Base-by-base conservation (phyloP, 495 filamentous ascomycete genomes). In the Podospora appendiculata region DNA sequence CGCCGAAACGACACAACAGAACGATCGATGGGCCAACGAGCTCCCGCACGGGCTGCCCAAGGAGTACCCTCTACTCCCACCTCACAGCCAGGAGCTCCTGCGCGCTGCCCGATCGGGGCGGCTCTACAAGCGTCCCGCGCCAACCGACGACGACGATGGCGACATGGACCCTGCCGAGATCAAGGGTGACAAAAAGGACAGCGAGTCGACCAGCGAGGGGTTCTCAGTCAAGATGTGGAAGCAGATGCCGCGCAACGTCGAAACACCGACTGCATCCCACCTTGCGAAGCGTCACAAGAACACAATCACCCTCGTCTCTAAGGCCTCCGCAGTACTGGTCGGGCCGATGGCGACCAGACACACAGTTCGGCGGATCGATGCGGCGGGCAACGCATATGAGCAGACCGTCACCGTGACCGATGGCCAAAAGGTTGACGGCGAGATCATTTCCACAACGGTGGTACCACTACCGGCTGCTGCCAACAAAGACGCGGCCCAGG, bases 221-320 rank as follows among this genome's bases (percentile, higher is more conserved):
- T 93, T 89, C 67, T 79, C 75, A 38, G 79, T 84, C 45, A 82
- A 79, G 67, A 81, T 84, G 56, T 98, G 91, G 90, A 81, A 85
- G 50, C 79, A 83, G 47, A 72, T 94, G 32, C 81, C 92, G 0
- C 82, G 86, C 40, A 85, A 88, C 64, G 64, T 85, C 33, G 92
- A 96, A 61, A 79, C 79, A 8, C 74, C 86, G 0, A 84, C 88
- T 41, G 70, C 83, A 3, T 89, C 95, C 41, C 93, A 89, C 58
- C 71, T 98, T 17, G 93, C 90, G 0, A 95, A 95, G 68, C 76
- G 90, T 45, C 81, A 90, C 55, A 89, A 88, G 59, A 88, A 87
- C n/a, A 67, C 72, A 12, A 59, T 78, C 38, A 72, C 73, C 13
- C 61, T 74, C 44, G 64, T 69, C 7, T 76, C 78, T 11, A 72